phyloP scores from a whole-genome alignment of 345 rosid species.

The Arabis alpina region DNA sequence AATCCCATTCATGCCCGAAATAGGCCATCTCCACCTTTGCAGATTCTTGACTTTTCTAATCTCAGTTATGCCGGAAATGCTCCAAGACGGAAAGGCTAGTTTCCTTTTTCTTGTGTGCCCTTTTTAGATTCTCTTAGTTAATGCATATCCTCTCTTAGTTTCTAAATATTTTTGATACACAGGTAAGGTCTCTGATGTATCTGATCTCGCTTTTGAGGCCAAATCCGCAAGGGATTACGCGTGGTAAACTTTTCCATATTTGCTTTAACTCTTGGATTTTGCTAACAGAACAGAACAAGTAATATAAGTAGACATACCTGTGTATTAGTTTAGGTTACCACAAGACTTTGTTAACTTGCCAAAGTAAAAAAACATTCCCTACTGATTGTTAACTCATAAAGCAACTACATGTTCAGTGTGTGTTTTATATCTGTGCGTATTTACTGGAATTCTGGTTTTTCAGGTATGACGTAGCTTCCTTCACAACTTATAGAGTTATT shows the following conservation, averaged over 20 bases:
- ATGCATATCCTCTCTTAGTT: neutral
- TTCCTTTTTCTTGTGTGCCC: slow-evolving; percentile 11
- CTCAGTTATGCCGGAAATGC: slow-evolving; percentile 22
- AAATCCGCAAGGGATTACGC: slow-evolving; percentile 71
- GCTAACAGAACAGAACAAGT: slow-evolving; percentile 16
- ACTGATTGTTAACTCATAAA: slow-evolving; percentile 13
- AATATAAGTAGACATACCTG: neutral
- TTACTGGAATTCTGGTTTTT: slow-evolving; percentile 26
- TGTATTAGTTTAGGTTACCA: neutral
- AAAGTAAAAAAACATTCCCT: neutral
- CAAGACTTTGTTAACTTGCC: slow-evolving; percentile 18
- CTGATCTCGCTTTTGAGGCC: slow-evolving; percentile 80
- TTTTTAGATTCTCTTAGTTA: slow-evolving; percentile 16
- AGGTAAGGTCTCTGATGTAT: slow-evolving; percentile 47
- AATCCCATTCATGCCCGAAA: slow-evolving; percentile 29
- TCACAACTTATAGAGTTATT: slow-evolving; percentile 62
- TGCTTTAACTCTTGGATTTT: neutral
- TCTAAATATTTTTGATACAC: slow-evolving; percentile 20
- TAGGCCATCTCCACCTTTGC: slow-evolving; percentile 38
- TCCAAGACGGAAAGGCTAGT: slow-evolving; percentile 52
- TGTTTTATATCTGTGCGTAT: neutral
- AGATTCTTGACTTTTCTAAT: slow-evolving; percentile 46
- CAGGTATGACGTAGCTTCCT: slow-evolving; percentile 81
- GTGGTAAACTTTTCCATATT: slow-evolving; percentile 51
- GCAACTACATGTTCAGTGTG: neutral